Evolutionary conservation across 164 flowering plant genomes (phyloP).

Genomic region (Stephania cephalantha): DNA sequence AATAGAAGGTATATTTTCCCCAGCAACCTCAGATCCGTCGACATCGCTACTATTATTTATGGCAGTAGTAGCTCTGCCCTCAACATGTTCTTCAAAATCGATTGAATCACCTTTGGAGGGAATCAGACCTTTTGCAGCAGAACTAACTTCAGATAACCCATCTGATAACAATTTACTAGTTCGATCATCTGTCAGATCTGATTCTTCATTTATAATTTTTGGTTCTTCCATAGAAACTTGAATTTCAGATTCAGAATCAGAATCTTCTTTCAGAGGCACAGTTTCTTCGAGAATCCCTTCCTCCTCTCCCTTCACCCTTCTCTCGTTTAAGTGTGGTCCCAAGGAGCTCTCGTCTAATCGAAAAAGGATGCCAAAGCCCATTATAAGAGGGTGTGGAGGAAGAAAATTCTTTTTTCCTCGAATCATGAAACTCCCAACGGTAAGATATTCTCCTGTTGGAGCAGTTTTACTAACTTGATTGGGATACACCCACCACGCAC

Average conservation of each 20-base stretch:
- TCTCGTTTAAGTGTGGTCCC: slow-evolving; percentile 93
- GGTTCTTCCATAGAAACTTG: slow-evolving; percentile 24
- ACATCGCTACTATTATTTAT: slow-evolving; percentile 6
- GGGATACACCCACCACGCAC: slow-evolving; percentile 99
- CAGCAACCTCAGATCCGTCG: slow-evolving; percentile 18
- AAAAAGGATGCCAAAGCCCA: slow-evolving; percentile 93
- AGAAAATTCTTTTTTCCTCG: slow-evolving; percentile 97
- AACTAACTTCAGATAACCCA: slow-evolving; percentile 14
- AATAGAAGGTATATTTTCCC: slow-evolving; percentile 20
- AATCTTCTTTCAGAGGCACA: slow-evolving; percentile 31
- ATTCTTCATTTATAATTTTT: slow-evolving; percentile 13
- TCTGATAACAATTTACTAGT: slow-evolving; percentile 10
- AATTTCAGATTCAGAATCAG: slow-evolving; percentile 54
- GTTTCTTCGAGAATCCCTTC: slow-evolving; percentile 47
- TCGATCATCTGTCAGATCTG: slow-evolving; percentile 13
- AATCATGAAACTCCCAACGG: slow-evolving; percentile 97
- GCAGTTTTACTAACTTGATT: slow-evolving; percentile 99
- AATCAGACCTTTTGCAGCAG: slow-evolving; percentile 13
- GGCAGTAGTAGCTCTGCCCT: slow-evolving; percentile 10
- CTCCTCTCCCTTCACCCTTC: slow-evolving; percentile 94
- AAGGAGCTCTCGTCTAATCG: slow-evolving; percentile 96
- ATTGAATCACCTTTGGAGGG: slow-evolving; percentile 5
- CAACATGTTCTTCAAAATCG: slow-evolving; percentile 16
- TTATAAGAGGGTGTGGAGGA: slow-evolving; percentile 95
- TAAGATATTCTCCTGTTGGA: slow-evolving; percentile 97